Evolutionary conservation across 768 basidiomycete genomes (phyloP).

Genomic region (Hemileccinum impolitum): DNA sequence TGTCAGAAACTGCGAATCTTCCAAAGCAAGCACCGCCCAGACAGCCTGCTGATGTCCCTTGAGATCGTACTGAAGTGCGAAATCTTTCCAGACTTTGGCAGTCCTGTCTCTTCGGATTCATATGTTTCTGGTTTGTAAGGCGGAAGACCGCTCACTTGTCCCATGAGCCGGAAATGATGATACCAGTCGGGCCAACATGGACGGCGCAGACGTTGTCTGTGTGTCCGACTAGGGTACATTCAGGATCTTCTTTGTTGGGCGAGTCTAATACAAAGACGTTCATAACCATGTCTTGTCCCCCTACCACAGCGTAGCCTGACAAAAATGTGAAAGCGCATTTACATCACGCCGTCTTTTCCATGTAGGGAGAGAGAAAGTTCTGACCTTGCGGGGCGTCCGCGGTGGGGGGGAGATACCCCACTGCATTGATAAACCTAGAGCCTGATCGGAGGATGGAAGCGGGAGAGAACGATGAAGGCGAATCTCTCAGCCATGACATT

Average conservation of each 20-base stretch:
- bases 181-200: slow-evolving; percentile 62
- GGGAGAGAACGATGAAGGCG: slow-evolving; percentile 51
- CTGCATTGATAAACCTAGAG: slow-evolving; percentile 75
- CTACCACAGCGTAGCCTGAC: slow-evolving; percentile 80
- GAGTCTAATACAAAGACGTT: slow-evolving; percentile 72
- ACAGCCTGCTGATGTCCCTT: slow-evolving; percentile 89
- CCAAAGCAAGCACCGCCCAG: slow-evolving; percentile 85
- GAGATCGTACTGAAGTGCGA: slow-evolving; percentile 66
- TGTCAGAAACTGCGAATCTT: slow-evolving; percentile 74
- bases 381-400: slow-evolving; percentile 68
- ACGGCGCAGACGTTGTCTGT: slow-evolving; percentile 87
- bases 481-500: slow-evolving; percentile 72
- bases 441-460: slow-evolving; percentile 58
- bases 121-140: not conserved
- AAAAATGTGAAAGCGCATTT: slow-evolving; percentile 11
- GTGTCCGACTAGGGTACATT: slow-evolving; percentile 84
- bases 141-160: slow-evolving; percentile 64
- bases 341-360: not conserved
- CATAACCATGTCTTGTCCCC: slow-evolving; percentile 86
- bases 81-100: slow-evolving; percentile 90
- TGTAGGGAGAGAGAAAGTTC: slow-evolving; percentile 10
- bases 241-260: slow-evolving; percentile 62
- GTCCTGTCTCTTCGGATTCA: slow-evolving; percentile 52
- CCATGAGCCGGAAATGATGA: slow-evolving; percentile 94
- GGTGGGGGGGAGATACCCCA: slow-evolving; percentile 72